Conservation (phyloP, 768 basidiomycete species). For the Porphyrellus cyaneotinctus region DNA sequence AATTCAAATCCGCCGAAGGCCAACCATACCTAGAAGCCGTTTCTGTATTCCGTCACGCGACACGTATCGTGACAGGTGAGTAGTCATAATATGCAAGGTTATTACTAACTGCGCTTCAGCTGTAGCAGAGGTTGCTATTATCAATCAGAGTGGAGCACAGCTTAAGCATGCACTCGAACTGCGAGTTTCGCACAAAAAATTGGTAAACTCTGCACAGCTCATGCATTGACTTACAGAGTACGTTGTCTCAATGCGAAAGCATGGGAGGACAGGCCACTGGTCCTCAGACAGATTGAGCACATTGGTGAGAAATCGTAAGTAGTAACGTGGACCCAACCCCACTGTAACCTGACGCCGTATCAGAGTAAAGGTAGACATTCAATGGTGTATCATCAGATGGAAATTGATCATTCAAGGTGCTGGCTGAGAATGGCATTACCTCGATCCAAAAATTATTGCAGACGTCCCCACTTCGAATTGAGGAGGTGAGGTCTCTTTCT, state of each 20-base stretch:
- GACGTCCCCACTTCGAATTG: slow-evolving; percentile 58
- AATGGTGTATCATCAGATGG: neutral
- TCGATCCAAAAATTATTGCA: slow-evolving; percentile 54
- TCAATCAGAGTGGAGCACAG: slow-evolving; percentile 60
- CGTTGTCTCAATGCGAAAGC: slow-evolving; percentile 79
- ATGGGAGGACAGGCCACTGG: slow-evolving; percentile 86
- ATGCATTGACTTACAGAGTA: slow-evolving; percentile 40
- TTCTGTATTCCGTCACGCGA: slow-evolving; percentile 68
- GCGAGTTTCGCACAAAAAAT: slow-evolving; percentile 35
- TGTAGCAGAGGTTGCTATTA: slow-evolving; percentile 71
- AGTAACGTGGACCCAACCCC: neutral
- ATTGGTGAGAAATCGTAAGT: slow-evolving; percentile 90
- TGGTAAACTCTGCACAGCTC: neutral
- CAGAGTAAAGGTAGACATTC: slow-evolving; percentile 25
- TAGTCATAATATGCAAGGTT: neutral
- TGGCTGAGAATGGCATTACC: slow-evolving; percentile 70
- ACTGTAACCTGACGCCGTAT: neutral
- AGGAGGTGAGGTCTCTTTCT: slow-evolving; percentile 43
- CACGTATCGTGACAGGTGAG: slow-evolving; percentile 72
- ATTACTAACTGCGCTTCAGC: slow-evolving; percentile 41
- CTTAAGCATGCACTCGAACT: slow-evolving; percentile 73
- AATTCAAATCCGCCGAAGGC: slow-evolving; percentile 68
- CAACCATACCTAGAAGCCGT: slow-evolving; percentile 69
- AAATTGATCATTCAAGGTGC: slow-evolving; percentile 45
- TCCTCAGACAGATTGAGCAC: slow-evolving; percentile 83